Evolutionary conservation across 176 grass and related monocot species (phyloP).

Genomic region (Guadua angustifolia): DNA sequence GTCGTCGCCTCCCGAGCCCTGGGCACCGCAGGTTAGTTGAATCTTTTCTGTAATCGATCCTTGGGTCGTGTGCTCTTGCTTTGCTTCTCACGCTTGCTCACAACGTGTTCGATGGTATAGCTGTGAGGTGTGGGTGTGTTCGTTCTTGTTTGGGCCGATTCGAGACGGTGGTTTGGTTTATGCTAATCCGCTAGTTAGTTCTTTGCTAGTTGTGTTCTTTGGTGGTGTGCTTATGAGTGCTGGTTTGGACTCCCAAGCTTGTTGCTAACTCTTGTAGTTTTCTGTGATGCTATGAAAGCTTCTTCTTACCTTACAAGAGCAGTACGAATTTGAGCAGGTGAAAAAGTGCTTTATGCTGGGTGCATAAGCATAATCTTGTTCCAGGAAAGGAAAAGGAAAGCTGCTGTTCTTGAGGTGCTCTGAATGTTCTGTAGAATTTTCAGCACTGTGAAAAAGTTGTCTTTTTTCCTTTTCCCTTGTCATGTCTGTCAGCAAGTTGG

Average conservation of each 20-base stretch:
- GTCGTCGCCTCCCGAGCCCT: background rate
- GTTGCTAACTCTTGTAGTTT: background rate
- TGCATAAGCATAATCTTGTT: background rate
- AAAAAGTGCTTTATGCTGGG: background rate
- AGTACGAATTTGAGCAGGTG: background rate
- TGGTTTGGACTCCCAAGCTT: background rate
- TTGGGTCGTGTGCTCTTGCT: background rate
- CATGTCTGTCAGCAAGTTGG: background rate
- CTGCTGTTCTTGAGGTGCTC: background rate
- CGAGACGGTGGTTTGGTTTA: background rate
- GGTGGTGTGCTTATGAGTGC: background rate
- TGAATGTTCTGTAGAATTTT: background rate
- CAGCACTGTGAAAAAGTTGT: background rate
- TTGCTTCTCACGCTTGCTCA: background rate
- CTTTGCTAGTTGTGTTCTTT: background rate
- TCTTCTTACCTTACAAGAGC: background rate
- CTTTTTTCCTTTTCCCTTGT: background rate
- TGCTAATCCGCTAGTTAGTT: background rate
- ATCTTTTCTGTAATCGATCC: background rate
- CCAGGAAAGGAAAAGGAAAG: background rate
- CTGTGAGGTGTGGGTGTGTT: background rate
- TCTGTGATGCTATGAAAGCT: background rate
- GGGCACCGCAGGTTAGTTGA: background rate
- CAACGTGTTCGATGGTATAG: conserved; percentile 42
- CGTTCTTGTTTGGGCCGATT: background rate